Conservation (phyloP, 768 basidiomycete species). For the Baorangia bicolor region DNA sequence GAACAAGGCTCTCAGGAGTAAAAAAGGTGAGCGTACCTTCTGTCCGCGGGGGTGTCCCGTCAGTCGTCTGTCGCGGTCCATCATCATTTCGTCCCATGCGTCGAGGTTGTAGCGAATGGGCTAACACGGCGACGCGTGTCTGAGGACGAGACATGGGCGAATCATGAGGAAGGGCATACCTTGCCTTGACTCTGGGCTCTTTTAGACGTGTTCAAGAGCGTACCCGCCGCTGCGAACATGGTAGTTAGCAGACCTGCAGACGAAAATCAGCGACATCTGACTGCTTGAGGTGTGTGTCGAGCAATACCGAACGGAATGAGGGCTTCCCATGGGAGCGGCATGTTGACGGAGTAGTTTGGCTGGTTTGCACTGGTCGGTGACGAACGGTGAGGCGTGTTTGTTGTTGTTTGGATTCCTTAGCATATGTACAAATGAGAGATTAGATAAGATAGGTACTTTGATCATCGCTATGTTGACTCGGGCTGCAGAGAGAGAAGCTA, state of each 20-base stretch:
- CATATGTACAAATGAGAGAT: background rate
- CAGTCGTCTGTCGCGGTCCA: slow-evolving; percentile 83
- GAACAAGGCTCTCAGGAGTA: background rate
- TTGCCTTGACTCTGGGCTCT: slow-evolving; percentile 88
- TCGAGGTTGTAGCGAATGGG: slow-evolving; percentile 84
- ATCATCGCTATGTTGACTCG: no score
- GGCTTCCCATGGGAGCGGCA: slow-evolving; percentile 98
- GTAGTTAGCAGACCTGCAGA: slow-evolving; percentile 73
- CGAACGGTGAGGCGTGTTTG: slow-evolving; percentile 19
- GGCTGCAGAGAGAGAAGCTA: no score
- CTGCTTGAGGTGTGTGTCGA: no score
- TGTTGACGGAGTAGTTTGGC: slow-evolving; percentile 34
- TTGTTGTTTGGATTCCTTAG: slow-evolving; percentile 12
- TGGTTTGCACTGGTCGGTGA: background rate
- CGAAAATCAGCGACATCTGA: slow-evolving; percentile 4
- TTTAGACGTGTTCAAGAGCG: slow-evolving; percentile 76
- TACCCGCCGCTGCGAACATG: slow-evolving; percentile 91
- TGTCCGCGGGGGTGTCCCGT: slow-evolving; percentile 89
- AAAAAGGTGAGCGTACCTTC: slow-evolving; percentile 51
- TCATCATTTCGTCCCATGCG: slow-evolving; percentile 95
- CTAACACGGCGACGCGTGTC: slow-evolving; percentile 38
- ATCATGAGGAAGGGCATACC: slow-evolving; percentile 41
- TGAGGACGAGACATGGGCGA: background rate
- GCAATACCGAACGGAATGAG: slow-evolving; percentile 87
- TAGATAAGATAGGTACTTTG: no score